phyloP scores from a whole-genome alignment of 495 filamentous ascomycete genomes.

The Jackrogersella minutella region DNA sequence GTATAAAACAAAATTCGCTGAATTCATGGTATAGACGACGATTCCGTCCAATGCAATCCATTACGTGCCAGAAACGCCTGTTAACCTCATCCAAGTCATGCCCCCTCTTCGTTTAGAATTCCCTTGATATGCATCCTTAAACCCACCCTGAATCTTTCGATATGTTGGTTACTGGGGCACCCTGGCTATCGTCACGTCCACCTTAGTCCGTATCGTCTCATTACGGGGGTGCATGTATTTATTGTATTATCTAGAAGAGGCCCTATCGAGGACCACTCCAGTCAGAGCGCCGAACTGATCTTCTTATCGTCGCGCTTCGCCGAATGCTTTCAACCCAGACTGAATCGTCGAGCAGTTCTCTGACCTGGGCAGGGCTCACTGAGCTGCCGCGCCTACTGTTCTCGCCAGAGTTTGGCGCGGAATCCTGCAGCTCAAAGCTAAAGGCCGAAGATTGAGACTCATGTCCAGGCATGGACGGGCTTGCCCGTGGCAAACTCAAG shows the following conservation, averaged over 20 bases:
- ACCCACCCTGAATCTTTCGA: slow-evolving; percentile 13
- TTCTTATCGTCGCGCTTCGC: slow-evolving; percentile 82
- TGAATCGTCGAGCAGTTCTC: slow-evolving; percentile 82
- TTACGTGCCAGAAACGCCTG: slow-evolving; percentile 34
- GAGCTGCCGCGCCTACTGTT: slow-evolving; percentile 68
- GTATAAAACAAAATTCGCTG: slow-evolving; percentile 16
- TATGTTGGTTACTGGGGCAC: slow-evolving; percentile 18
- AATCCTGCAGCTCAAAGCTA: slow-evolving; percentile 56
- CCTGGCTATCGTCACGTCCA: neutral
- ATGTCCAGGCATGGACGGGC: slow-evolving; percentile 42
- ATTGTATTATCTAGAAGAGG: slow-evolving; percentile 4
- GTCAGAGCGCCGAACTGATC: slow-evolving; percentile 49
- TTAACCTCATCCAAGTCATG: slow-evolving; percentile 39
- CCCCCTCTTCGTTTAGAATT: slow-evolving; percentile 13
- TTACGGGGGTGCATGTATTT: slow-evolving; percentile 16
- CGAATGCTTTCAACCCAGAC: slow-evolving; percentile 93
- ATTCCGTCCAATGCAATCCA: slow-evolving; percentile 12
- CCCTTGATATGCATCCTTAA: slow-evolving; percentile 24
- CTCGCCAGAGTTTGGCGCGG: slow-evolving; percentile 41
- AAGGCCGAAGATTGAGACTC: slow-evolving; percentile 47
- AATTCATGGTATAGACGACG: slow-evolving; percentile 31
- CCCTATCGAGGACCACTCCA: slow-evolving; percentile 36
- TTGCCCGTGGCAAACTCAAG: slow-evolving; percentile 49
- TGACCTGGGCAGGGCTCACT: slow-evolving; percentile 79
- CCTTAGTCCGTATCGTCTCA: slow-evolving; percentile 23